Evolutionary conservation across 2,329 filamentous ascomycete species (phyloP).

Genomic region (Pseudogymnoascus sp.): DNA sequence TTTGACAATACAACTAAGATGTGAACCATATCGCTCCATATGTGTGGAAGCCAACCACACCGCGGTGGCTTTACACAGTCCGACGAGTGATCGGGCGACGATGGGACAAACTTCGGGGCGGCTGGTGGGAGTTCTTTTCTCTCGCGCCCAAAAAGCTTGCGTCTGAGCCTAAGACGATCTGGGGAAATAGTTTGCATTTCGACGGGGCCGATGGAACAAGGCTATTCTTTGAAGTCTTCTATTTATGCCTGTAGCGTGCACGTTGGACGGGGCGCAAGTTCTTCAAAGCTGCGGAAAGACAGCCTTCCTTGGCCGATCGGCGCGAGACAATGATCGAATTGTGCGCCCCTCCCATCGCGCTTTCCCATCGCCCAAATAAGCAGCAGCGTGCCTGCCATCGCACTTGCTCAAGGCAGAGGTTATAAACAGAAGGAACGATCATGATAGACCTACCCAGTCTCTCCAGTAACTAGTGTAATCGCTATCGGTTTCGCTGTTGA

Average conservation of each 20-base stretch:
- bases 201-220: not conserved
- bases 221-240: not conserved
- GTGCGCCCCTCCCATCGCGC: not conserved
- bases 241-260: not conserved
- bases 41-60: not conserved
- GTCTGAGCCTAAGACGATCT: not conserved
- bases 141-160: not conserved
- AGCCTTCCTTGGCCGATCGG: not conserved
- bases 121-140: not conserved
- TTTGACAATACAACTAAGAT: not conserved
- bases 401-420: not conserved
- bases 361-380: not conserved
- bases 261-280: not conserved
- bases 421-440: slow-evolving; percentile 14
- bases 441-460: slow-evolving; percentile 78
- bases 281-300: not conserved
- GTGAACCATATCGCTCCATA: not conserved
- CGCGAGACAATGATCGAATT: not conserved
- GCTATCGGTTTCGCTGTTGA: slow-evolving; percentile 94
- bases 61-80: not conserved
- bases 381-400: not conserved
- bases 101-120: not conserved
- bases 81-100: not conserved
- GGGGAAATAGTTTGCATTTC: not conserved
- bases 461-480: slow-evolving; percentile 99